These are phyloP conservation scores for Wallacemonas rigidus DNA, from an alignment of 208 protist genomes.

Conservation along the genomic window DNA sequence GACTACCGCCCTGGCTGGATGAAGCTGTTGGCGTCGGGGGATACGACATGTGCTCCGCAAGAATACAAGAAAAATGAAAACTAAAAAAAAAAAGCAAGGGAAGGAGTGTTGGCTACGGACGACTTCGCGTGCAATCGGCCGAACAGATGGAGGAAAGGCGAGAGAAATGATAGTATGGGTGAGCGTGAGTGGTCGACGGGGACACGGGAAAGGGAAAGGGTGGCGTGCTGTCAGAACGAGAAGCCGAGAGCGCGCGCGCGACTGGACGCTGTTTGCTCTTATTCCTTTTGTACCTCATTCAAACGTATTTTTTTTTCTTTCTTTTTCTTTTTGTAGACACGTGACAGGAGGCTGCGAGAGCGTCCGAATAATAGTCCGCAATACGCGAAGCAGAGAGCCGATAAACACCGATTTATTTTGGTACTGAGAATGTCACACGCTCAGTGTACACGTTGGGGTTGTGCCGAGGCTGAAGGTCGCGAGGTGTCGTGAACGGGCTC, in stretches of 20 bases:
- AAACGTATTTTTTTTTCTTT: no score
- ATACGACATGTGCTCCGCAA: neutral
- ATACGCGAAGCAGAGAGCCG: neutral
- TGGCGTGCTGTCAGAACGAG: no score
- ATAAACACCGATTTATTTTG: neutral
- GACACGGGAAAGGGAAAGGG: no score
- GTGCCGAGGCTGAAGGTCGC: neutral
- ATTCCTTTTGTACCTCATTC: no score
- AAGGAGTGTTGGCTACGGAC: neutral
- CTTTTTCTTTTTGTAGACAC: no score
- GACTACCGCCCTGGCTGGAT: neutral
- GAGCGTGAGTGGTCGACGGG: no score
- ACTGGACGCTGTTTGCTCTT: no score
- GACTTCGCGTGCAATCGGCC: no score
- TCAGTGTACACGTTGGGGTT: slow-evolving; percentile 5
- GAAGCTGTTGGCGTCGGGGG: neutral
- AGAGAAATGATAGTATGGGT: neutral
- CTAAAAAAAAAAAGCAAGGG: neutral
- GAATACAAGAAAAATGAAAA: neutral
- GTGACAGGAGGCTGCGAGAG: no score
- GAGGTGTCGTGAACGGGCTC: neutral
- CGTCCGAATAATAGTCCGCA: no score
- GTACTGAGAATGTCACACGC: neutral
- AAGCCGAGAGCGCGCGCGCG: no score
- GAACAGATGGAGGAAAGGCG: neutral